Conservation (phyloP, 179 eudicot species). For the Amaranthus tricolor region DNA sequence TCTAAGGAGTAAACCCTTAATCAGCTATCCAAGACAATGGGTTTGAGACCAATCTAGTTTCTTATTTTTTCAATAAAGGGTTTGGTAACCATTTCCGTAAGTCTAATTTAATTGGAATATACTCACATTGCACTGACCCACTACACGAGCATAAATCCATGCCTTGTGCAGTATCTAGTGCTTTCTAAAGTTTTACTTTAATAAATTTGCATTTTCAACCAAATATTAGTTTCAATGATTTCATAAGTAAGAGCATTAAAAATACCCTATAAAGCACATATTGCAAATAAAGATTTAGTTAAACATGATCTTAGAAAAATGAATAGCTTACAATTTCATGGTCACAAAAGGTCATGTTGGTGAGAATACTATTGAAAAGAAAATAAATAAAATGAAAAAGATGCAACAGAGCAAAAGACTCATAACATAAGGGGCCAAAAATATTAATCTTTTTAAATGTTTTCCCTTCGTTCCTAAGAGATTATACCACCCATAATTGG, state of each 20-base stretch:
- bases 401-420: too few relatives aligned
- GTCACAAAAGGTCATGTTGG: too few relatives aligned
- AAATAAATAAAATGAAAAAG: too few relatives aligned
- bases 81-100: not conserved
- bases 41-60: not conserved
- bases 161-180: conserved; percentile 3
- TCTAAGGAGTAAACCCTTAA: too few relatives aligned
- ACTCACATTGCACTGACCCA: not conserved
- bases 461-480: too few relatives aligned
- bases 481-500: too few relatives aligned
- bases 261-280: not conserved
- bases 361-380: too few relatives aligned
- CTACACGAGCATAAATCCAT: not conserved
- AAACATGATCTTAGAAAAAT: too few relatives aligned
- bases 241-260: not conserved
- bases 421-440: too few relatives aligned
- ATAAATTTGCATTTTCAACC: not conserved
- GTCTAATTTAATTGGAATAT: not conserved
- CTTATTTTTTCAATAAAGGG: not conserved
- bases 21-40: not conserved
- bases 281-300: not conserved
- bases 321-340: too few relatives aligned
- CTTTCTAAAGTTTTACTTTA: not conserved
- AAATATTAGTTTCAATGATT: not conserved
- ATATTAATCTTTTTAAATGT: too few relatives aligned